A percentile compares a stretch with the other conserved stretches of the same genome.
Evolutionary conservation across 2,329 filamentous ascomycete genomes (phyloP).

Genomic region (Pseudohalonectria lignicola): DNA sequence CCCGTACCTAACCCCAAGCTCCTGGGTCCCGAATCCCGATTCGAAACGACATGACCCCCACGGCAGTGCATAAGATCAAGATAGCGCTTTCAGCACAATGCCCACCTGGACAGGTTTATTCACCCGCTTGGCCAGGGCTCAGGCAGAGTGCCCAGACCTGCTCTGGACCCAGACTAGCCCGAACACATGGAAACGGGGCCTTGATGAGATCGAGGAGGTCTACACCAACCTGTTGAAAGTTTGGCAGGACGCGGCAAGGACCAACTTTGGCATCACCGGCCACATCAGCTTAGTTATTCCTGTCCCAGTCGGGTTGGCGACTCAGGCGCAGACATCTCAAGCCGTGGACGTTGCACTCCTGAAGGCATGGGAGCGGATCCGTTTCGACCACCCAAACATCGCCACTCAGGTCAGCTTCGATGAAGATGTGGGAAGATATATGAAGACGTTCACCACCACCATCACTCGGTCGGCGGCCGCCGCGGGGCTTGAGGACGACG

Average conservation of each 20-base stretch:
- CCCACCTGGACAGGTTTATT: background rate
- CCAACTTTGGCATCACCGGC: background rate
- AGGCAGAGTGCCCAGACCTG: background rate
- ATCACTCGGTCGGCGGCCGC: too few relatives aligned
- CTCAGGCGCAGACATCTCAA: too few relatives aligned
- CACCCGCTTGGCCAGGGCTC: background rate
- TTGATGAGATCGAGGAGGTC: background rate
- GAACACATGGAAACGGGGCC: background rate
- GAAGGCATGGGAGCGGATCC: background rate
- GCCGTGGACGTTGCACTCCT: background rate
- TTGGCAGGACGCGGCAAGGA: background rate
- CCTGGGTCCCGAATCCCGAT: background rate
- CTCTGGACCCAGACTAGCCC: background rate
- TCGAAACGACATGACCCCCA: too few relatives aligned
- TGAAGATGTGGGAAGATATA: background rate
- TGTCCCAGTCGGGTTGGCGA: too few relatives aligned
- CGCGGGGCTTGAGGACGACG: background rate
- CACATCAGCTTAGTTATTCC: background rate
- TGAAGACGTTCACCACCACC: background rate
- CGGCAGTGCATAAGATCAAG: too few relatives aligned
- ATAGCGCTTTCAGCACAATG: too few relatives aligned
- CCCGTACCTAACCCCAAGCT: background rate
- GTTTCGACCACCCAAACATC: background rate
- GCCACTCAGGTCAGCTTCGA: background rate
- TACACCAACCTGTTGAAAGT: too few relatives aligned